phyloP scores from a whole-genome alignment of 148 eudicot genomes.

The Rhododendron simsii region DNA sequence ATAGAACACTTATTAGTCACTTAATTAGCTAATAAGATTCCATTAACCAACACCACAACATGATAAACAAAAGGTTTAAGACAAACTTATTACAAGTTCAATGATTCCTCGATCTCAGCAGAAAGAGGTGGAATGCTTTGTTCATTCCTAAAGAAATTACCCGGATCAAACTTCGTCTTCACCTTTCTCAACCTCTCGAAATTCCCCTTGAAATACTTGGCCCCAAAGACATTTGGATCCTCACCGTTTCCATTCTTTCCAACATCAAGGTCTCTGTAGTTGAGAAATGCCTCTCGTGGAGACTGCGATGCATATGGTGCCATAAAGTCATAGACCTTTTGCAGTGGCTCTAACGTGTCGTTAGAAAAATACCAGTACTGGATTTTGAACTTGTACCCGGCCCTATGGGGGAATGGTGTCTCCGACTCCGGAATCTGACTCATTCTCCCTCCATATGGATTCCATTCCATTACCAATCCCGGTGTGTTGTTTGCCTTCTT shows the following conservation, averaged over 20 bases:
- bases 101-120: background rate
- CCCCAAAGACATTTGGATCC: conserved; percentile 13
- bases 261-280: conserved; percentile 10
- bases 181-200: conserved; percentile 10
- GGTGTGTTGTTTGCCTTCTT: background rate
- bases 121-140: conserved; percentile 14
- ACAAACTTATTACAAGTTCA: background rate
- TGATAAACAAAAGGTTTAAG: background rate
- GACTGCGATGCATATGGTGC: background rate
- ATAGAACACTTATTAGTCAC: too few species aligned
- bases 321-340: background rate
- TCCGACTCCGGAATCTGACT: background rate
- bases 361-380: background rate
- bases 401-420: background rate
- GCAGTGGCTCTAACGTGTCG: background rate
- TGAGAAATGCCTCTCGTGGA: background rate
- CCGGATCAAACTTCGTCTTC: conserved; percentile 14
- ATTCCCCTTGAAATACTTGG: conserved; percentile 10
- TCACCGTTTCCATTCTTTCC: background rate
- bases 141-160: conserved; percentile 19
- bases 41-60: background rate
- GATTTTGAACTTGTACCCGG: background rate
- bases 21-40: background rate
- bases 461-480: background rate
- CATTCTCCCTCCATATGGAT: background rate